Evolutionary conservation across 2,329 filamentous ascomycete species (phyloP).

Genomic region (Parastagonospora nodorum): DNA sequence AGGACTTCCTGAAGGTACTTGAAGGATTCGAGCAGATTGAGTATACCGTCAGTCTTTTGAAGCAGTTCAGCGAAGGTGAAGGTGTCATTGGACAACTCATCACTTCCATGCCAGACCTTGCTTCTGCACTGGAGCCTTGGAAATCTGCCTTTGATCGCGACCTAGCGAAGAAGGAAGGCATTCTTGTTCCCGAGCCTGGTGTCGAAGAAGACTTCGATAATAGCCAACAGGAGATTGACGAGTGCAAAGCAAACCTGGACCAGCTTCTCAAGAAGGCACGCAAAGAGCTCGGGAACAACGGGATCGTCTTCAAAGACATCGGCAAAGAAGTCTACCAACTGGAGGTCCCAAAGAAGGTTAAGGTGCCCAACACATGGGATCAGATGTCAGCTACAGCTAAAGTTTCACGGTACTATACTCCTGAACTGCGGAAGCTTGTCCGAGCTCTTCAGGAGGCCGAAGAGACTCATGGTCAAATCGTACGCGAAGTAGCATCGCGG

Average conservation of each 20-base stretch:
- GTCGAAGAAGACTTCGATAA: conserved; percentile 91
- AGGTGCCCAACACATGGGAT: conserved; percentile 86
- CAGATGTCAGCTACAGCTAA: conserved; percentile 94
- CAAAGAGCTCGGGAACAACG: conserved; percentile 73
- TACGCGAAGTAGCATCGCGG: conserved; percentile 80
- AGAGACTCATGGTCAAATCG: conserved; percentile 88
- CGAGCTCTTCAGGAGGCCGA: conserved; percentile 90
- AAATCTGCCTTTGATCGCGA: conserved; percentile 86
- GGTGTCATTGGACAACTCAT: conserved; percentile 86
- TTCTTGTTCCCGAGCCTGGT: conserved; percentile 82
- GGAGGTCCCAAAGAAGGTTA: conserved; percentile 83
- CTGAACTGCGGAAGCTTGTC: conserved; percentile 79
- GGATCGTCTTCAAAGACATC: conserved; percentile 66
- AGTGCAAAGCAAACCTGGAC: conserved; percentile 74
- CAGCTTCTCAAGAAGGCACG: conserved; percentile 73
- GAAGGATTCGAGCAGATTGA: conserved; percentile 98
- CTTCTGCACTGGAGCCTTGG: conserved; percentile 78
- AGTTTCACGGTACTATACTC: conserved; percentile 93
- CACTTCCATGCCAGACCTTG: conserved; percentile 81
- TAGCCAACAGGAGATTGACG: conserved; percentile 76
- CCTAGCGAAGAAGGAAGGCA: conserved; percentile 77
- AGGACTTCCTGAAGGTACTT: conserved; percentile 90
- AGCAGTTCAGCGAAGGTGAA: conserved; percentile 74
- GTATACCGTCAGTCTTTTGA: conserved; percentile 83
- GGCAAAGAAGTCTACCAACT: conserved; percentile 98